phyloP scores from a whole-genome alignment of 768 basidiomycete species.

The Exidia glandulosa region DNA sequence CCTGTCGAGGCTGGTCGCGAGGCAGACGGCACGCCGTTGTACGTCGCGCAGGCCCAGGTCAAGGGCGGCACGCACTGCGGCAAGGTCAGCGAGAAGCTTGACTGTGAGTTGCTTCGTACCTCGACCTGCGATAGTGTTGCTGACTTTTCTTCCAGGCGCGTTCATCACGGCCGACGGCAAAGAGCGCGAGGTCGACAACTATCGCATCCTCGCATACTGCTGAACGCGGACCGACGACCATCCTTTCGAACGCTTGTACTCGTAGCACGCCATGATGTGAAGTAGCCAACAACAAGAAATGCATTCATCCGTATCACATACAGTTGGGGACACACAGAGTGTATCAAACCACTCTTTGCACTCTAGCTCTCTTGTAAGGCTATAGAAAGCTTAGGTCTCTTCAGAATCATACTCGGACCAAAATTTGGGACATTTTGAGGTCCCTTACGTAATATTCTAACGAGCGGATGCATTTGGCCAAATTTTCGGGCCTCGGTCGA shows the following conservation, averaged over 20 bases:
- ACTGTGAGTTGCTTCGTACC: conserved; percentile 27
- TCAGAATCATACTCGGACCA: neutral
- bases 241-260: neutral
- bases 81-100: conserved; percentile 45
- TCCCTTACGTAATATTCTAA: neutral
- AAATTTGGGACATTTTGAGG: neutral
- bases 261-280: too few relatives aligned
- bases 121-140: neutral
- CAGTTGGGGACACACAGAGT: neutral
- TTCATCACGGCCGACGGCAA: conserved; percentile 1
- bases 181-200: conserved; percentile 1
- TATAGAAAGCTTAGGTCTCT: neutral
- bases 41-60: conserved; percentile 48
- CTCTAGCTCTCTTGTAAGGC: neutral
- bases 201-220: neutral
- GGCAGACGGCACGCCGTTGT: conserved; percentile 46
- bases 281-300: too few relatives aligned
- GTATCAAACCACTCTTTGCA: neutral
- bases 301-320: too few relatives aligned
- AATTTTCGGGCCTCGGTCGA: too few relatives aligned
- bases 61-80: conserved; percentile 46
- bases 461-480: neutral
- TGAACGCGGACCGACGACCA: neutral
- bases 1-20: conserved; percentile 66
- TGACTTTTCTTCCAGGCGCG: conserved; percentile 2